phyloP scores from a whole-genome alignment of 495 filamentous ascomycete species.

The Hypoxylon cercidicola region DNA sequence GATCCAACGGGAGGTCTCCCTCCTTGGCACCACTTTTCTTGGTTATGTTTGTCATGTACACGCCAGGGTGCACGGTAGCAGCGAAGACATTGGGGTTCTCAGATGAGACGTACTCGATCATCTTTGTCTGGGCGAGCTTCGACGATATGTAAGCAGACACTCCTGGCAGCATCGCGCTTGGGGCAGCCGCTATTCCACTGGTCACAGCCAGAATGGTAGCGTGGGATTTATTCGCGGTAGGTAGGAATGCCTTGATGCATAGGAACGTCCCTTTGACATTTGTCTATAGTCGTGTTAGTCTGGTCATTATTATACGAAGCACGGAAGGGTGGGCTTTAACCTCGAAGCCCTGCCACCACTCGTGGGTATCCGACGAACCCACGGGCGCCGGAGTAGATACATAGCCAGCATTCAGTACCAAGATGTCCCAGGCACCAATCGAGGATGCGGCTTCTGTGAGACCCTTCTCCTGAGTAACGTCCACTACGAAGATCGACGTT shows the following conservation, averaged over 20 bases:
- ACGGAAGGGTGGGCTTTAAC: constrained; percentile 23
- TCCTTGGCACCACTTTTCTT: constrained; percentile 35
- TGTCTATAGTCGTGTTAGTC: constrained; percentile 27
- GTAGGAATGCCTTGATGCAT: constrained; percentile 50
- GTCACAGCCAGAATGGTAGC: constrained; percentile 50
- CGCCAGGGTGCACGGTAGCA: constrained; percentile 54
- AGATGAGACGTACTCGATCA: constrained; percentile 52
- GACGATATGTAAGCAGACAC: constrained; percentile 52
- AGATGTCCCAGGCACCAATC: constrained; percentile 50
- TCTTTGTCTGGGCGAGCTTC: constrained; percentile 53
- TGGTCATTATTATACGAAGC: neutral
- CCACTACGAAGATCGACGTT: constrained; percentile 16
- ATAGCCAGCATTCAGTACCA: constrained; percentile 50
- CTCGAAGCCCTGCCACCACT: constrained; percentile 54
- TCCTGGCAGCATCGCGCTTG: constrained; percentile 31
- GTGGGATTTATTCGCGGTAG: constrained; percentile 45
- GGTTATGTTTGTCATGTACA: constrained; percentile 51
- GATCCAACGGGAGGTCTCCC: constrained; percentile 47
- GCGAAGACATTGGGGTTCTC: constrained; percentile 55
- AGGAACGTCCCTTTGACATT: constrained; percentile 56
- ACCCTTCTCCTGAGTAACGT: constrained; percentile 38
- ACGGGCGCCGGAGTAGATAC: constrained; percentile 37
- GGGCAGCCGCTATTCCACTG: constrained; percentile 36
- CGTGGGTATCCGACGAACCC: constrained; percentile 36
- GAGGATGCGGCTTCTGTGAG: constrained; percentile 22